A percentile compares a stretch with the other conserved stretches of the same genome.
Conservation (phyloP, 148 eudicot genomes). For the Gaultheria prostrata region DNA sequence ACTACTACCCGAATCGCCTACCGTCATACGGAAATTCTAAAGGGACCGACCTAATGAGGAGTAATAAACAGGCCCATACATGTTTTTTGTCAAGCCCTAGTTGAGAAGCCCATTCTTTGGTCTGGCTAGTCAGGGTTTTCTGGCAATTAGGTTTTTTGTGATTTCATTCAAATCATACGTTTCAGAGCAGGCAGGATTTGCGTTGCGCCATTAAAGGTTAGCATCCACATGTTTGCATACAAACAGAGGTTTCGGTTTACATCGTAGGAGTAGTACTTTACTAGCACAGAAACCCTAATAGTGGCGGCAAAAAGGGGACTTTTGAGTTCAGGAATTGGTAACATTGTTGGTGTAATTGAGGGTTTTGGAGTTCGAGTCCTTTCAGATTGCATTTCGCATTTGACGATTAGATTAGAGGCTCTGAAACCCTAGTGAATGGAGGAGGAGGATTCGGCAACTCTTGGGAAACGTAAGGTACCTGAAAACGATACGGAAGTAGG, state of each 20-base stretch:
- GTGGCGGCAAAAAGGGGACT: neutral
- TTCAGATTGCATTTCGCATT: neutral
- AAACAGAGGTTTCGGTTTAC: neutral
- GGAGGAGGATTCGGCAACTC: constrained; percentile 18
- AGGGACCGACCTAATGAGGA: no score
- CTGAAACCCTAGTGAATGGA: constrained; percentile 21
- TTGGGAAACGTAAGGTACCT: constrained; percentile 45
- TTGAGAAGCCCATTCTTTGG: neutral
- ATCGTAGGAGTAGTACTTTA: neutral
- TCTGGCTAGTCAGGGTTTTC: no score
- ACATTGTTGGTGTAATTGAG: neutral
- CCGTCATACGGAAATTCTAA: no score
- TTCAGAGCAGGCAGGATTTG: neutral
- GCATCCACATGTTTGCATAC: neutral
- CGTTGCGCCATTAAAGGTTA: neutral
- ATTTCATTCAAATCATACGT: neutral
- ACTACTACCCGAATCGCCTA: no score
- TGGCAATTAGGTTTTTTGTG: neutral
- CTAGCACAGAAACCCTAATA: neutral
- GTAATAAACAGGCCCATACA: neutral
- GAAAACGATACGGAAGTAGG: constrained; percentile 23
- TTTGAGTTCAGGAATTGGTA: neutral
- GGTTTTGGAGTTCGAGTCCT: neutral
- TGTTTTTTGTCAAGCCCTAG: neutral
- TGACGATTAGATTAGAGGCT: neutral